Evolutionary conservation across 129 eudicot species (phyloP).

Genomic region (Heracleum sosnowskyi): DNA sequence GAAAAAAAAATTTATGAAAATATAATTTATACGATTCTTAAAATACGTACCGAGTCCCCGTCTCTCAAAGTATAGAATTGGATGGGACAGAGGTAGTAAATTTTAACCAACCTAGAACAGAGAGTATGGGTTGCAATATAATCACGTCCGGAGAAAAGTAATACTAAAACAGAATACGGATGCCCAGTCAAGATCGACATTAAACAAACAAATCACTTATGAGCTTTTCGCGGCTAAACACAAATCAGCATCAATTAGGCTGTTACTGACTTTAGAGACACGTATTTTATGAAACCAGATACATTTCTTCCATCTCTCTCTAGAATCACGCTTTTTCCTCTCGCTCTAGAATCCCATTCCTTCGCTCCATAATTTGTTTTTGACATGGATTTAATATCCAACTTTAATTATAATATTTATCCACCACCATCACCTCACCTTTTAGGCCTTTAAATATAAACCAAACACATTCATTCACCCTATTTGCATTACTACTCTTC

Average conservation of each 20-base stretch:
- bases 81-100: too few relatives aligned
- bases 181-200: background rate
- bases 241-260: background rate
- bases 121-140: background rate
- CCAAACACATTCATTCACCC: constrained; percentile 13
- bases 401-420: background rate
- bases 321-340: background rate
- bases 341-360: constrained; percentile 1
- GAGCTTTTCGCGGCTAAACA: background rate
- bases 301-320: background rate
- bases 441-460: constrained; percentile 17
- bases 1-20: too few relatives aligned
- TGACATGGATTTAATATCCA: background rate
- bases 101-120: background rate
- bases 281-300: background rate
- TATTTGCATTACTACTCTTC: constrained; percentile 1
- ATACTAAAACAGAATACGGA: background rate
- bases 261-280: background rate
- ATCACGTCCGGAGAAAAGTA: background rate
- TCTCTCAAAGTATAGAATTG: too few relatives aligned
- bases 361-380: constrained; percentile 1
- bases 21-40: too few relatives aligned
- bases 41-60: too few relatives aligned
- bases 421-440: background rate
- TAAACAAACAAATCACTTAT: background rate